Evolutionary conservation across 2,329 filamentous ascomycete genomes (phyloP), one percentile per base, ranked within the genome.

Genomic region (Scedosporium minutisporum): DNA sequence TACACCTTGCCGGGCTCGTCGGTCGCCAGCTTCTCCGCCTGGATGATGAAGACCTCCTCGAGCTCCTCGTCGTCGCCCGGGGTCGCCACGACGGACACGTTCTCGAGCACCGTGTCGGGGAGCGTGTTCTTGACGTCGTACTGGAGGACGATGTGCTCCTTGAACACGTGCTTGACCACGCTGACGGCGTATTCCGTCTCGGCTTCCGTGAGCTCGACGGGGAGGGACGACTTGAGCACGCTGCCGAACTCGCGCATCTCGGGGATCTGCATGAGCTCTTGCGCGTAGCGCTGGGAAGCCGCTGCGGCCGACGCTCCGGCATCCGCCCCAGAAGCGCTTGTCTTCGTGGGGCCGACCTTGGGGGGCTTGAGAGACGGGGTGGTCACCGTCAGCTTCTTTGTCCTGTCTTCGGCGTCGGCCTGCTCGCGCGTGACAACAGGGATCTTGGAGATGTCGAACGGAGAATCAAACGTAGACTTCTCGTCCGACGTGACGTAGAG

Each of bases 111-210:
- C 16, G 92, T 96, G 65, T 93, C 91, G 12, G 91, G 88, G 10
- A 99, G 82, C 2, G 95, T 99, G 80, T 99, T 99, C 82, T 96
- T 97, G 74, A 99, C 87, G 72, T 97, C 91, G 75, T 95, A 99
- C 72, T 99, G 95, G 62, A 99, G 79, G 41, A 99, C 93, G 71
- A 99, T 81, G 72, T 97, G 91, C 73, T 96, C 91, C 78, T 96
- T 96, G 87, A 97, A 99, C 70, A 99, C 87, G 73, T 99, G 95
- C 81, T 99, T 99, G 76, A 97, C 85, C 23, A 95, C 87, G 42
- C 84, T 87, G 65, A 99, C 95, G 60, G 97, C 92, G 70, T 99
- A 99, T 76, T 99, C 95, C 21, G 93, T 97, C 77, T 97, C 95
- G 61, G 91, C 91, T 75, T 99, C 95, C 18, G 95, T 97, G 65